A percentile compares a stretch with the other conserved stretches of the same genome.
phyloP scores from a whole-genome alignment of 495 filamentous ascomycete species.

The Pyrenula aspistea region DNA sequence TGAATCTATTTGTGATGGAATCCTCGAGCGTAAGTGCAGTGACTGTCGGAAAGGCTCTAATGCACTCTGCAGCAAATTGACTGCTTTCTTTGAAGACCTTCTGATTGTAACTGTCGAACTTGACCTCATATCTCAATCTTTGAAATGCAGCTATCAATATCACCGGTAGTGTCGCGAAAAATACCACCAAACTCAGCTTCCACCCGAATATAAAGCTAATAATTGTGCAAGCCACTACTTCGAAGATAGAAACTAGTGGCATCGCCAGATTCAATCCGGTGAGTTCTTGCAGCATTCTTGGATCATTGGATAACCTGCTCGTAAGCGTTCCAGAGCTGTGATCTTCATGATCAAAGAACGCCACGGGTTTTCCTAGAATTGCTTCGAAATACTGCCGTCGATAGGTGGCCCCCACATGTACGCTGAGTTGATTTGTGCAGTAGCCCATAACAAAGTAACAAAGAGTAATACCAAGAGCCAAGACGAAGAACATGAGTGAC shows the following conservation, averaged over 20 bases:
- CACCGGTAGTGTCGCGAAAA: conserved; percentile 40
- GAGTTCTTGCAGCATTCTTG: conserved; percentile 50
- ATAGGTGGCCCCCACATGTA: too few species aligned
- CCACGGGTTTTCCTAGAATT: conserved; percentile 33
- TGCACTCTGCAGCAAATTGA: conserved; percentile 45
- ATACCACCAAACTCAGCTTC: conserved; percentile 47
- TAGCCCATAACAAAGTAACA: too few species aligned
- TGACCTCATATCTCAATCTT: conserved; percentile 34
- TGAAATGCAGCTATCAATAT: conserved; percentile 42
- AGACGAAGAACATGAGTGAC: conserved; percentile 40
- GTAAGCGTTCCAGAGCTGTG: conserved; percentile 38
- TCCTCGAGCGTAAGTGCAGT: conserved; percentile 40
- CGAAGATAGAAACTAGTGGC: conserved; percentile 29
- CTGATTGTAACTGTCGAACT: conserved; percentile 44
- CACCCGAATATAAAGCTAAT: conserved; percentile 48
- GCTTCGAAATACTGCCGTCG: conserved; percentile 33
- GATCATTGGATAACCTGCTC: conserved; percentile 41
- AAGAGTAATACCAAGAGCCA: too few species aligned
- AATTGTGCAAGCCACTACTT: conserved; percentile 39
- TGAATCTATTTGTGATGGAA: conserved; percentile 33
- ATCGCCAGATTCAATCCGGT: conserved; percentile 31
- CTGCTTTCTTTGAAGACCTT: conserved; percentile 42
- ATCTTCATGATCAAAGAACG: conserved; percentile 33
- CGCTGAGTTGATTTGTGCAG: too few species aligned
- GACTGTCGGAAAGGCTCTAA: conserved; percentile 45